Percentiles rank a stretch among this genome's conserved stretches.
Conservation (phyloP, 2,329 filamentous ascomycete species). For the Botryotinia narcissicola region DNA sequence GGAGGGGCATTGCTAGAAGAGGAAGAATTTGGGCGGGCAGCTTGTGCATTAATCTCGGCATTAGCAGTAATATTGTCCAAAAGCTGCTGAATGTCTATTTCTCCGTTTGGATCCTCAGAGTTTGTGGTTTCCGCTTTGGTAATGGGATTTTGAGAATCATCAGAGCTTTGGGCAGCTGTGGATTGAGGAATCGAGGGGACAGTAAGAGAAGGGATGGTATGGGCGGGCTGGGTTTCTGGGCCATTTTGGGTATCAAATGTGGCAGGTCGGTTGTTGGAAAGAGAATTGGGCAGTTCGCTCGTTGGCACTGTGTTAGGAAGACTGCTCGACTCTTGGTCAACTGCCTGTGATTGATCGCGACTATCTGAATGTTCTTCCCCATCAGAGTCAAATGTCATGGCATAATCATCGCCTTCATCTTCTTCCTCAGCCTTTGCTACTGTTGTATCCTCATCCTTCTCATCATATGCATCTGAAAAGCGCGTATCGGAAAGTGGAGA, state of each 20-base stretch:
- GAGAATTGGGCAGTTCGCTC: conserved; percentile 24
- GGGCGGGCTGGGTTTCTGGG: conserved; percentile 28
- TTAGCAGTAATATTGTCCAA: conserved; percentile 42
- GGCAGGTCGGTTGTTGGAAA: conserved; percentile 25
- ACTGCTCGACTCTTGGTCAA: conserved; percentile 33
- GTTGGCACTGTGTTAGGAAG: conserved; percentile 31
- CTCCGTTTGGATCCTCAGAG: conserved; percentile 35
- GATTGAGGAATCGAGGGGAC: conserved; percentile 25
- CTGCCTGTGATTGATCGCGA: conserved; percentile 37
- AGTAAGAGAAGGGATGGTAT: conserved; percentile 27
- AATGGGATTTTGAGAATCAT: conserved; percentile 23
- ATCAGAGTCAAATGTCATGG: conserved; percentile 41
- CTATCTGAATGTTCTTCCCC: conserved; percentile 38
- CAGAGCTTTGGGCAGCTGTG: conserved; percentile 26
- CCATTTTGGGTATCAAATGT: conserved; percentile 26
- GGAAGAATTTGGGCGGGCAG: conserved; percentile 27
- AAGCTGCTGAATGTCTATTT: conserved; percentile 41
- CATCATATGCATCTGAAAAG: conserved; percentile 40
- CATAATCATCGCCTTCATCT: conserved; percentile 40
- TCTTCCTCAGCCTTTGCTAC: conserved; percentile 26
- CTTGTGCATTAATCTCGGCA: conserved; percentile 38
- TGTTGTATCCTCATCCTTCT: conserved; percentile 31
- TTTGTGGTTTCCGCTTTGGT: conserved; percentile 26
- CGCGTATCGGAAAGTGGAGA: conserved; percentile 34
- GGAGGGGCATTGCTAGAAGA: conserved; percentile 30